Evolutionary conservation across 1,284 basidiomycete species (phyloP), one percentile per base, ranked within the genome.

Genomic region (Papiliotrema laurentii): DNA sequence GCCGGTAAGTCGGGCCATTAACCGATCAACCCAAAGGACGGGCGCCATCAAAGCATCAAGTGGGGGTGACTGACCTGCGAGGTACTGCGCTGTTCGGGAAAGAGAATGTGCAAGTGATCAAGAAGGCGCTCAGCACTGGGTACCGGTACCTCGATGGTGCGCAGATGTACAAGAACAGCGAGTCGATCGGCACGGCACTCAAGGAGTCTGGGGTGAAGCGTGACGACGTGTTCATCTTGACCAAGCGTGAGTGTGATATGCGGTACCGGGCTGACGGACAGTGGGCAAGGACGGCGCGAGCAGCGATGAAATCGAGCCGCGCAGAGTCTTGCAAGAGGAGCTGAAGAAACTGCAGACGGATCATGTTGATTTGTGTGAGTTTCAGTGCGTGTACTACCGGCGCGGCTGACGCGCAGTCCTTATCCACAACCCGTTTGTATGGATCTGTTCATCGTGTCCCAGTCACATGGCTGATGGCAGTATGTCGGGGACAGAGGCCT

Each of bases 401-500:
- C 16, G 2, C 11, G 14, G 21, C 37, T 28, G 11, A 41, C 16
- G 11, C 25, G 13, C 42, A 63, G 90, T 83, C 73, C 77, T 92
- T 43, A 79, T 92, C 50, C 89, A 92, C 67, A 77, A 74, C 54
- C 83, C 85, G 0, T 46, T 72, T 40, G 64, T 66, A 51, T 28
- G 68, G 28, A 25, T 37, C 41, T 19, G 22, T 18, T 10, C 33
- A 27, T 37, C n/a, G 24, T 7, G 35, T 35, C 43, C 9, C 14
- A 10, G 27, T 16, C n/a, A 10, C 24, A 31, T 16, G 31, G 11
- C 37, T 35, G 24, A 22, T 11, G 45, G 50, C 26, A 75, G 75
- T 50, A 72, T 7, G 43, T 44, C 26, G 49, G 43, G 19, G 37
- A 49, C 27, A 35, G 46, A 7, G 47, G 54, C 34, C 46, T 65